These are phyloP conservation scores for Ophidiomyces ophidiicola DNA, from an alignment of 2,329 filamentous ascomycete genomes.

Conservation along the genomic window DNA sequence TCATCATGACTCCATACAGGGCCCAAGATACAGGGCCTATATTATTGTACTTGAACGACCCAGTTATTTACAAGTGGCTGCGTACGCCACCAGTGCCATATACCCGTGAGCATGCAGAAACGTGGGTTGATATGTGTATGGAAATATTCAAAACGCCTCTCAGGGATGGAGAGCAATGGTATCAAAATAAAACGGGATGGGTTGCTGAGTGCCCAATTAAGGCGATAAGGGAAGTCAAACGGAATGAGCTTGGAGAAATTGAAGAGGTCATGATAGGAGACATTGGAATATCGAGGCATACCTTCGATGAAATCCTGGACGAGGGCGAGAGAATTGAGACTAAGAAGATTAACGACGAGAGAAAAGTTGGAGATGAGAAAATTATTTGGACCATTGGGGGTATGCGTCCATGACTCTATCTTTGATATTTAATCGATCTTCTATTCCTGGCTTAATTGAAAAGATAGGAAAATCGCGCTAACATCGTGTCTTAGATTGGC, in stretches of 20 bases:
- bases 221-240: conserved; percentile 9
- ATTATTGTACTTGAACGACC: conserved; percentile 2
- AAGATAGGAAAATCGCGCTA: not conserved
- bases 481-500: conserved; percentile 6
- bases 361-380: conserved; percentile 8
- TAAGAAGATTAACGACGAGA: conserved; percentile 4
- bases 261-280: conserved; percentile 8
- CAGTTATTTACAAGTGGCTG: conserved; percentile 9
- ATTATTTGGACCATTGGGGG: conserved; percentile 12
- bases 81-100: conserved; percentile 9
- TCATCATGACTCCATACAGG: conserved; percentile 11
- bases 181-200: conserved; percentile 1
- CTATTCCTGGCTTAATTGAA: no score
- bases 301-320: conserved; percentile 6
- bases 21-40: not conserved
- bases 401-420: not conserved
- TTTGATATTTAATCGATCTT: no score
- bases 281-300: conserved; percentile 5
- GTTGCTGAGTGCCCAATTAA: conserved; percentile 6
- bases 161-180: not conserved
- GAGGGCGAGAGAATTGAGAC: conserved; percentile 1
- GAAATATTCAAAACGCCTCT: not conserved
- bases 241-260: conserved; percentile 3
- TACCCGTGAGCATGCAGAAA: conserved; percentile 1
- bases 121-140: not conserved